Evolutionary conservation across 1,284 basidiomycete genomes (phyloP), one percentile per base, ranked within the genome.

Genomic region (Porogramme epimiltina): DNA sequence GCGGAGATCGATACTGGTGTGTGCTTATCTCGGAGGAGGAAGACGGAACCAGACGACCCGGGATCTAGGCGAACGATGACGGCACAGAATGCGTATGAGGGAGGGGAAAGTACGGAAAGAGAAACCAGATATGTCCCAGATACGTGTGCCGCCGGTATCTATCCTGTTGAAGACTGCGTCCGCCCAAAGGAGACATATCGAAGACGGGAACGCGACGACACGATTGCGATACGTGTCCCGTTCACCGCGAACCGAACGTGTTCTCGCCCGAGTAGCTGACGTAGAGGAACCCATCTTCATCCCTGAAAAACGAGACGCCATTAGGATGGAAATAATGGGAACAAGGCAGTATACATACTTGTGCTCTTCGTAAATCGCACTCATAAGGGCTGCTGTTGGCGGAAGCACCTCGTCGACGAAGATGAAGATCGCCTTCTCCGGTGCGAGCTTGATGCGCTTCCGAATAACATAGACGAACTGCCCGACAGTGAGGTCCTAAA

Each of bases 391-490:
- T 19, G 96, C 96, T 2, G 97, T 98, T 42, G 97, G 96, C 47
- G 97, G 97, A 37, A 99, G 82, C 51, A 99, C 94, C 72, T 99
- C 97, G 66, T 99, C 95, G 44, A 98, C 95, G 67, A 98, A 98
- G 73, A 98, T 97, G 77, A 98, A 98, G 75, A 98, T 98, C 28
- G 97, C 97, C 78, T 98, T 98, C 83, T 99, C 97, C 16, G 97
- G 96, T 31, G 95, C 93, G 51, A 99, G 87, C 85, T 99, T 99
- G 89, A 99, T 99, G 51, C 97, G 92, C 82, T 99, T 99, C 67
- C 97, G 89, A 70, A 99, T 99, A 41, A 99, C 97, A 71, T 99
- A 99, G 55, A 99, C 97, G 69, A 99, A 99, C 72, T 99, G 95
- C 13, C 93, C 94, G 5, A 99, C 97, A 23, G 97, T 99, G 48